phyloP scores from a whole-genome alignment of 2,329 filamentous ascomycete genomes.

The Arthrinium phaeospermum region DNA sequence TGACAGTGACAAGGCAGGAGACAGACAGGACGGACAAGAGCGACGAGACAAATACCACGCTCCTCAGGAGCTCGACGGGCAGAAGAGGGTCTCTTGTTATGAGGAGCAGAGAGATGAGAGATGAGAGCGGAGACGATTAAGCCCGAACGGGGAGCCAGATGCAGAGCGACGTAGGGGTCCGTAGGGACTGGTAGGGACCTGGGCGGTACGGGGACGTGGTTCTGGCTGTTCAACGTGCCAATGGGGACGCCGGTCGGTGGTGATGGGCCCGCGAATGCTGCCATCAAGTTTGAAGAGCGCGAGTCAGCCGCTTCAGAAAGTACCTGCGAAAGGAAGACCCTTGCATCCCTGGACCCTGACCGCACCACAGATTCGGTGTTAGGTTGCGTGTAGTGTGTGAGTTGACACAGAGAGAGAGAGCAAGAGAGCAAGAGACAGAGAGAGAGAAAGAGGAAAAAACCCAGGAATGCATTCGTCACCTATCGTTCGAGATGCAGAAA shows the following conservation, averaged over 20 bases:
- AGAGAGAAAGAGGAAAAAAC: not conserved
- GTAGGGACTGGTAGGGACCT: constrained; percentile 1
- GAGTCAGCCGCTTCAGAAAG: constrained; percentile 9
- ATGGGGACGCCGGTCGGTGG: not conserved
- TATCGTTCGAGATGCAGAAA: constrained; percentile 4
- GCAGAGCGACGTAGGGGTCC: constrained; percentile 15
- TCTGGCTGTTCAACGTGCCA: not conserved
- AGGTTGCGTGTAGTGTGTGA: not conserved
- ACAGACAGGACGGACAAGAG: constrained; percentile 1
- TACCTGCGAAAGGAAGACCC: constrained; percentile 2
- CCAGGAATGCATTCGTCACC: constrained; percentile 2
- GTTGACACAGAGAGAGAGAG: not conserved
- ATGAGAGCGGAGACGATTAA: constrained; percentile 17
- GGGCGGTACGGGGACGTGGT: not conserved
- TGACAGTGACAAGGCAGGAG: not conserved
- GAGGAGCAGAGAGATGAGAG: constrained; percentile 5
- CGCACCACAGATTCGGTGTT: constrained; percentile 6
- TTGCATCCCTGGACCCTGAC: constrained; percentile 15
- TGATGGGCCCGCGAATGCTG: constrained; percentile 3
- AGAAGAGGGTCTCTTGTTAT: constrained; percentile 14
- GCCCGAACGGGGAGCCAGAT: constrained; percentile 14
- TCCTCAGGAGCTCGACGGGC: not conserved
- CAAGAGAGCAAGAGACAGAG: not conserved
- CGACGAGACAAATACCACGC: constrained; percentile 12
- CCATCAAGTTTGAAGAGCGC: constrained; percentile 19